phyloP scores from a whole-genome alignment of 179 eudicot genomes.

The Drosera spatulata region DNA sequence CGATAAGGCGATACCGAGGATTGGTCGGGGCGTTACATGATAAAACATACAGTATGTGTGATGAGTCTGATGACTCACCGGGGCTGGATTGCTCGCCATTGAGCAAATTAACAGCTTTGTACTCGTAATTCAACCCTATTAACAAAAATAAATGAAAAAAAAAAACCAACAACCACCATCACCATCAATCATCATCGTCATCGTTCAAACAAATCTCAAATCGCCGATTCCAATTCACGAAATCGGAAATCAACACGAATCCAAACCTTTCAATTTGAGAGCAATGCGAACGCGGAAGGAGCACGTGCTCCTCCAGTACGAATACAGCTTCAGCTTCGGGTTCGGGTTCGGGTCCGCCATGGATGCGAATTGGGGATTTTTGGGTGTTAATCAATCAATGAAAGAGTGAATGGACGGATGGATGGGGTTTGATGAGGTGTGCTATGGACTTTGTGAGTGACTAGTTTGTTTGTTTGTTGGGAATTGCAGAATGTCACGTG shows the following conservation, averaged over 20 bases:
- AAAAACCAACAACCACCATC: background rate
- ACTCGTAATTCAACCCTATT: slow-evolving; percentile 74
- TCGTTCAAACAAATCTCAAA: background rate
- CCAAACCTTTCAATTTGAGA: slow-evolving; percentile 64
- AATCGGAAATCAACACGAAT: background rate
- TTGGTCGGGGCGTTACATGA: too few species aligned
- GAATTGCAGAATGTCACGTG: too few species aligned
- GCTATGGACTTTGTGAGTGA: too few species aligned
- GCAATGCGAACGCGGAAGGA: slow-evolving; percentile 81
- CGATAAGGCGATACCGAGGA: too few species aligned
- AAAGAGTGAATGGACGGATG: too few species aligned
- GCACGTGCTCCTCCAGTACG: slow-evolving; percentile 66
- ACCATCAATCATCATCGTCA: background rate
- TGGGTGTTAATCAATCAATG: too few species aligned
- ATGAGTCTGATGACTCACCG: slow-evolving; percentile 27
- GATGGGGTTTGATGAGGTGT: too few species aligned
- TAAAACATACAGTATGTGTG: too few species aligned
- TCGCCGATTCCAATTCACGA: background rate
- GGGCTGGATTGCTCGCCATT: slow-evolving; percentile 57
- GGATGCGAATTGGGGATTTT: background rate
- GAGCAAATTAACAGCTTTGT: slow-evolving; percentile 58
- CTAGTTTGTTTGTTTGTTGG: too few species aligned
- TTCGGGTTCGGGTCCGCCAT: slow-evolving; percentile 4
- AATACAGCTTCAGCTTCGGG: slow-evolving; percentile 62
- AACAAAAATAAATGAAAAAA: background rate